Conservation (phyloP, 169 alveolate species). For the Eimeria necatrix region DNA sequence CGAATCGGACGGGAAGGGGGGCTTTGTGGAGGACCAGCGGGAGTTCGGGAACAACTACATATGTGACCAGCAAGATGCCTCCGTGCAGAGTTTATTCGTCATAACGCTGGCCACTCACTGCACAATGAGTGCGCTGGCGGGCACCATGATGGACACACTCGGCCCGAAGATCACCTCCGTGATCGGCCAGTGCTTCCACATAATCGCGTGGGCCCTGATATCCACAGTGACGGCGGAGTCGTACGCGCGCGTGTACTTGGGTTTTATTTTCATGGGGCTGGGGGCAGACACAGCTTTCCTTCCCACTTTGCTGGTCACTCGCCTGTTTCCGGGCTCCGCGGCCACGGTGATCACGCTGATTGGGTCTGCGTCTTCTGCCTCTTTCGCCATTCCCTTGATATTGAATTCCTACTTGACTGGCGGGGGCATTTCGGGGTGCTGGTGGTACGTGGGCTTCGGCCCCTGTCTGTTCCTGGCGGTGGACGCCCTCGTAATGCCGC, state of each 20-base stretch:
- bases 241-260: not conserved
- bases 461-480: slow-evolving; percentile 58
- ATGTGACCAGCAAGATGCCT: slow-evolving; percentile 85
- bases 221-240: slow-evolving; percentile 54
- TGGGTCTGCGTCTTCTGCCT: slow-evolving; percentile 82
- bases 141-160: slow-evolving; percentile 82
- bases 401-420: slow-evolving; percentile 27
- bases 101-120: slow-evolving; percentile 83
- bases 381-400: slow-evolving; percentile 79
- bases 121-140: slow-evolving; percentile 85
- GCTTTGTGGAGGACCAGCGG: slow-evolving; percentile 35
- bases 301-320: slow-evolving; percentile 70
- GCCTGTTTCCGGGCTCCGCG: slow-evolving; percentile 77
- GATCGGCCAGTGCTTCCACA: slow-evolving; percentile 83
- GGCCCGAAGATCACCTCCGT: slow-evolving; percentile 85
- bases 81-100: slow-evolving; percentile 85
- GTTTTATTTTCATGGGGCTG: slow-evolving; percentile 74
- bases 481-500: slow-evolving; percentile 54
- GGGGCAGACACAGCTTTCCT: slow-evolving; percentile 80
- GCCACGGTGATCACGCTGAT: slow-evolving; percentile 69
- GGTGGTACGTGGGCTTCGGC: slow-evolving; percentile 71
- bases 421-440: slow-evolving; percentile 53
- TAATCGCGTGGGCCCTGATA: slow-evolving; percentile 84
- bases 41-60: slow-evolving; percentile 56
- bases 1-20: not conserved